Evolutionary conservation across 768 basidiomycete genomes (phyloP).

Genomic region (Lentinula aciculospora): DNA sequence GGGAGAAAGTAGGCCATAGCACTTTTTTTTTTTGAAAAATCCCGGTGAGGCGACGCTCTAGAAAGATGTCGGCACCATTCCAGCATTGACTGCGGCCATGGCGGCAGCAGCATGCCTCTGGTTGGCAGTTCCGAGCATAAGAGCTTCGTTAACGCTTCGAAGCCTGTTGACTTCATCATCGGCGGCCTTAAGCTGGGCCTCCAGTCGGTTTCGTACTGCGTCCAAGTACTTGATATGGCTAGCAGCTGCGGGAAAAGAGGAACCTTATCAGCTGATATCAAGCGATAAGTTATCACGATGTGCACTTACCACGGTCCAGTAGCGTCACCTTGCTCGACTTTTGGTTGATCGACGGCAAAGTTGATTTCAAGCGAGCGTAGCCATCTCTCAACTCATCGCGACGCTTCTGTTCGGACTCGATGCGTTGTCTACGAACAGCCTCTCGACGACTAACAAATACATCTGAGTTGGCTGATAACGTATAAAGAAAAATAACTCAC

Average conservation of each 20-base stretch:
- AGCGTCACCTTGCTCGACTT: slow-evolving; percentile 90
- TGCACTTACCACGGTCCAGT: slow-evolving; percentile 68
- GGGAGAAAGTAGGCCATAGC: slow-evolving; percentile 4
- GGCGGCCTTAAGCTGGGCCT: slow-evolving; percentile 70
- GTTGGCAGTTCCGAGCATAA: slow-evolving; percentile 82
- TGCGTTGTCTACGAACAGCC: slow-evolving; percentile 87
- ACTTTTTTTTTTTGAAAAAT: slow-evolving; percentile 17
- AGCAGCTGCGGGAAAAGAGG: slow-evolving; percentile 42
- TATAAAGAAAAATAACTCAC: slow-evolving; percentile 22
- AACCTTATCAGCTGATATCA: slow-evolving; percentile 11
- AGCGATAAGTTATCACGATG: background rate
- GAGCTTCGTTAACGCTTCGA: slow-evolving; percentile 81
- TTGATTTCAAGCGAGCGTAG: slow-evolving; percentile 86
- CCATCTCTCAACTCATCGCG: slow-evolving; percentile 92
- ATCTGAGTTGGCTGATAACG: background rate
- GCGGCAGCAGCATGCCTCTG: slow-evolving; percentile 62
- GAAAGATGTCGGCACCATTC: slow-evolving; percentile 34
- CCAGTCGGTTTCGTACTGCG: slow-evolving; percentile 68
- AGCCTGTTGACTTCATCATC: slow-evolving; percentile 79
- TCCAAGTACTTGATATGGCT: slow-evolving; percentile 86
- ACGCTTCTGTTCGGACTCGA: slow-evolving; percentile 89
- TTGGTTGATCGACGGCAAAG: slow-evolving; percentile 85
- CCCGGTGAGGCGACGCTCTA: slow-evolving; percentile 28
- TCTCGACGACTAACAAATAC: slow-evolving; percentile 60
- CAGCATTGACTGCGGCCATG: slow-evolving; percentile 43